Evolutionary conservation across 192 early-diverging fungal genomes (phyloP).

Genomic region (Coemansia sp.): DNA sequence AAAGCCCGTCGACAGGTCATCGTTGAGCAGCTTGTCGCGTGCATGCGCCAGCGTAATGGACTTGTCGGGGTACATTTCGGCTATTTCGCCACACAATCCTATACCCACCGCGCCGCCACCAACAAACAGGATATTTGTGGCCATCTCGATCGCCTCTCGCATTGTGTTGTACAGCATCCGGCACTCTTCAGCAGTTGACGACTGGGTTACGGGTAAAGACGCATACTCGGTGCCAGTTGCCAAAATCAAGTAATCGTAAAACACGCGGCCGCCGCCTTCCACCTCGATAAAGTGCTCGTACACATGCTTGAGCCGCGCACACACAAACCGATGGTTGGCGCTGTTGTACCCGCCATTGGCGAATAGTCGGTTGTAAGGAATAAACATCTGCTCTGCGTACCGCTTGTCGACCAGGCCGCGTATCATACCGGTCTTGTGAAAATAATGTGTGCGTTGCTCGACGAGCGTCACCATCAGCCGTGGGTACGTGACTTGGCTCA

Average conservation of each 20-base stretch:
- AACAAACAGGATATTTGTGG: slow-evolving; percentile 58
- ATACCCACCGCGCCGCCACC: slow-evolving; percentile 67
- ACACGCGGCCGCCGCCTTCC: slow-evolving; percentile 48
- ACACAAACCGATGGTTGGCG: slow-evolving; percentile 49
- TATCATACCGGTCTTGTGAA: slow-evolving; percentile 58
- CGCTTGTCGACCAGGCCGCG: slow-evolving; percentile 54
- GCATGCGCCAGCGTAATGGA: slow-evolving; percentile 51
- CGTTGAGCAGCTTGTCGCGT: slow-evolving; percentile 25
- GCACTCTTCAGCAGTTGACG: slow-evolving; percentile 37
- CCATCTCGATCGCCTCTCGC: slow-evolving; percentile 48
- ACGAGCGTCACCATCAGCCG: slow-evolving; percentile 53
- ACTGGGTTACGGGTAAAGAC: slow-evolving; percentile 50
- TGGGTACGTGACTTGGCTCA: slow-evolving; percentile 28
- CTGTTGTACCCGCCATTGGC: slow-evolving; percentile 8
- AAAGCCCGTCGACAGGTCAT: slow-evolving; percentile 26
- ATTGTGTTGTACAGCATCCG: slow-evolving; percentile 30
- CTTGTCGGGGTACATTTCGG: slow-evolving; percentile 52
- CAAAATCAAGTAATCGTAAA: slow-evolving; percentile 69
- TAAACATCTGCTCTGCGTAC: slow-evolving; percentile 54
- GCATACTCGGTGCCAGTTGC: slow-evolving; percentile 63
- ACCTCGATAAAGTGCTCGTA: slow-evolving; percentile 53
- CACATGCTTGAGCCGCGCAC: slow-evolving; percentile 51
- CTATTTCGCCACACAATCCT: slow-evolving; percentile 59
- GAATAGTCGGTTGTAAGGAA: slow-evolving; percentile 57
- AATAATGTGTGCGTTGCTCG: slow-evolving; percentile 57